Base-by-base conservation (phyloP, 441 rosid genomes). In the Melastoma candidum region DNA sequence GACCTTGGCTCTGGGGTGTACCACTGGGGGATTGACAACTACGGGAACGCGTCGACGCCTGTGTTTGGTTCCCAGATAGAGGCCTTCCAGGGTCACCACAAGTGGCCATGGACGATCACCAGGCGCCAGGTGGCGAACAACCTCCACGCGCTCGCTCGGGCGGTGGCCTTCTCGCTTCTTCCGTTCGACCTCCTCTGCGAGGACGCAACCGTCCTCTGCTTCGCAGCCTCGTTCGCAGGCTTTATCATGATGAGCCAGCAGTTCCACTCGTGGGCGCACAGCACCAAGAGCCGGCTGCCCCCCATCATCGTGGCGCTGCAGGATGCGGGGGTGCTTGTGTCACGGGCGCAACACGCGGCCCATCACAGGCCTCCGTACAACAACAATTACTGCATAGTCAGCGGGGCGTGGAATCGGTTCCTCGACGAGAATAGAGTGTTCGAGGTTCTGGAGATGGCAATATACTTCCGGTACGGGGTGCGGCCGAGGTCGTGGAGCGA, bases 161-260 rank as follows among this genome's bases (percentile, higher is more conserved):
- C 12, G 7, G 50, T 60, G 46, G 45, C 64, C 24, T 46, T 60
- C 57, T 44, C 8, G 29, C 49, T 60, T 25, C 57, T 53, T 0
- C 64, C 64, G 0, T 14, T 51, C 13, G 51, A 60, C 51, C 44
- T 60, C 2, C 41, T 36, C 41, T 36, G 41, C 7, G 41, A 36
- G 8, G 7, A 36, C 7, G 41, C 41, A 9, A 36, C 41, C 41
- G 7, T 36, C 6, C 7, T 36, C 41, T 36, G 41, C 41, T 36
- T 36, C 7, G 41, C 41, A 9, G 41, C 8, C 41, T 2, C 7
- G 2, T 79, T 62, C 64, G 64, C 92, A 0, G 85, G 87, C n/a
- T 87, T 87, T 73, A 79, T 87, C 47, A 81, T 83, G 96, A 80
- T 87, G 25, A 85, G 98, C 84, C 98, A 85, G 69, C 96, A 85